Evolutionary conservation across 2,329 filamentous ascomycete genomes (phyloP), one percentile per base, ranked within the genome.

Genomic region (Colletotrichum coccodes): DNA sequence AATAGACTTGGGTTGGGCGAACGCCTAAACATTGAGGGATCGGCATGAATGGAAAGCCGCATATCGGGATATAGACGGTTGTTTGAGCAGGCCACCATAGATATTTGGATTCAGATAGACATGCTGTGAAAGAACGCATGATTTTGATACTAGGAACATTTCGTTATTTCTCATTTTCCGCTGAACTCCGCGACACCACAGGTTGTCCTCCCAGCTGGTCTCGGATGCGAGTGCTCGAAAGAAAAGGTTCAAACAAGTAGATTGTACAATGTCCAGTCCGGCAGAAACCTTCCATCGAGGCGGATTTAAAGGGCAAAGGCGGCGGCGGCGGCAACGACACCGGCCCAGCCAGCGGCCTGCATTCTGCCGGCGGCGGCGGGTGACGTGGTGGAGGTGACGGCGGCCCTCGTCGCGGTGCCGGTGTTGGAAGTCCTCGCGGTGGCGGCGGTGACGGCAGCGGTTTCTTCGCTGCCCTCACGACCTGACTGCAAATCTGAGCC

Each of bases 231-330:
- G 5, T 14, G 3, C 11, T 32, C 16, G 12, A 56, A 38, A 11
- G 6, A 38, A 14, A 36, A 52, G 21, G 44, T 23, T 26, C 18
- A 47, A 6, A 9, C 26, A 4, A 32, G 1, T 26, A 23, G 14
- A 21, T 7, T 12, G 23, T 26, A 8, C 30, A 40, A n/a, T 11
- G 12, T 28, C 26, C 36, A 9, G 36, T 36, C 18, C n/a, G 14
- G 3, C 30, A 36, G 26, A 6, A 0, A 21, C 18, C 7, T n/a
- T n/a, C 9, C 60, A 3, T 32, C 8, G 16, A 4, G 9, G 9
- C 9, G 49, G 18, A 8, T 63, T 74, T 75, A 81, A 47, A 81
- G 71, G 47, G 75, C 79, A 5, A 78, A 42, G 26, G 75, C 78
- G 62, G 75, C 75, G 21, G 76, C 68, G 26, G 75, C 75, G 38